These are phyloP conservation scores for Apiotrichum sp. DNA, from an alignment of 1,284 basidiomycete genomes.

Conservation along the genomic window DNA sequence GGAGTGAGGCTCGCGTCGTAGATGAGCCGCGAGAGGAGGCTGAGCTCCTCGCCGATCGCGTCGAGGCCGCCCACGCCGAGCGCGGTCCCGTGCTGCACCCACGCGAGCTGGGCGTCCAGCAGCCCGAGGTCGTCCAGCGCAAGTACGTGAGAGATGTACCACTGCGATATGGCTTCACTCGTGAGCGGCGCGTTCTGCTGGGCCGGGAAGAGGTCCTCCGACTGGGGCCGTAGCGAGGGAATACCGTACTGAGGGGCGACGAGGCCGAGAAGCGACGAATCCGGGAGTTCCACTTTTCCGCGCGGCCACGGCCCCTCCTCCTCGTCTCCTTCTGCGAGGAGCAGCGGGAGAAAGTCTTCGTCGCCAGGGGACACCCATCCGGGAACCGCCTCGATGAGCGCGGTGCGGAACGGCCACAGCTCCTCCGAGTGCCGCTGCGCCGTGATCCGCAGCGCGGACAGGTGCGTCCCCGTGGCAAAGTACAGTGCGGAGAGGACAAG, in stretches of 20 bases:
- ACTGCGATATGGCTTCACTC: slow-evolving; percentile 54
- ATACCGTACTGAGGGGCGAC: slow-evolving; percentile 5
- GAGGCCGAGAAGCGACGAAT: slow-evolving; percentile 9
- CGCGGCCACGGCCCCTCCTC: slow-evolving; percentile 47
- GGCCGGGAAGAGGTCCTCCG: slow-evolving; percentile 17
- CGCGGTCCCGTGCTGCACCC: slow-evolving; percentile 78
- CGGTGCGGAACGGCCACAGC: slow-evolving; percentile 65
- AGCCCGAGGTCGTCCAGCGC: slow-evolving; percentile 65
- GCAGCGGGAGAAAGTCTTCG: slow-evolving; percentile 56
- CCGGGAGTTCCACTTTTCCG: not conserved
- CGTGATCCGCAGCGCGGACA: slow-evolving; percentile 57
- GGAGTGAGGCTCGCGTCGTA: slow-evolving; percentile 59
- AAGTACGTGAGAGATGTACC: slow-evolving; percentile 67
- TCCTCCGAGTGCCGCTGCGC: slow-evolving; percentile 54
- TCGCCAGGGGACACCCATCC: slow-evolving; percentile 58
- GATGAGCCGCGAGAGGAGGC: slow-evolving; percentile 71
- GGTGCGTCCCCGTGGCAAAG: slow-evolving; percentile 59
- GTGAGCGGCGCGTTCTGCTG: slow-evolving; percentile 4
- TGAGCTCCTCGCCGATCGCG: slow-evolving; percentile 80
- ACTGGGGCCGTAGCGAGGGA: not conserved
- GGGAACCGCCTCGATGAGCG: slow-evolving; percentile 66
- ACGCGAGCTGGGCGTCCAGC: slow-evolving; percentile 67
- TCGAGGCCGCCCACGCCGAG: slow-evolving; percentile 72
- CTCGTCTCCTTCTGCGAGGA: slow-evolving; percentile 57
- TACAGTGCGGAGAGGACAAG: slow-evolving; percentile 58